These are phyloP conservation scores for Pulveroboletus sp. DNA, from an alignment of 768 basidiomycete genomes.

Conservation along the genomic window DNA sequence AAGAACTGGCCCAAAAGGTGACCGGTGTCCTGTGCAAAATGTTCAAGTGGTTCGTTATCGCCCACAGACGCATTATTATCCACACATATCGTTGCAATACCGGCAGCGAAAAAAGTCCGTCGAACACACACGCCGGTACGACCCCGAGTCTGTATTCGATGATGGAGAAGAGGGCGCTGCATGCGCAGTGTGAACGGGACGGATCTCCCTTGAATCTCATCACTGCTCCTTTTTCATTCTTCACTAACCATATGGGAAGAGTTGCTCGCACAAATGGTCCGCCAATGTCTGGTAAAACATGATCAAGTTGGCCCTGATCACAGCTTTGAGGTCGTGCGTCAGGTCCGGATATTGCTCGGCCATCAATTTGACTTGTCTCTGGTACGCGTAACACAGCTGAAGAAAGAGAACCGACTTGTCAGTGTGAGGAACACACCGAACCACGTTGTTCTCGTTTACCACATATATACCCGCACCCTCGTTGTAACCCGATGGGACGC, in stretches of 20 bases:
- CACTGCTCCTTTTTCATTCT: too few relatives aligned
- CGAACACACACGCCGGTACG: too few relatives aligned
- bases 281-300: conserved; percentile 12
- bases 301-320: conserved; percentile 21
- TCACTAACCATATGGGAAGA: conserved; percentile 17
- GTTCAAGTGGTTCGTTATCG: too few relatives aligned
- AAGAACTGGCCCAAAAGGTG: too few relatives aligned
- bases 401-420: background rate
- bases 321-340: conserved; percentile 13
- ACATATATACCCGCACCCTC: conserved; percentile 18
- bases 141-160: too few relatives aligned
- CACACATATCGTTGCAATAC: too few relatives aligned
- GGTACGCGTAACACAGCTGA: conserved; percentile 20
- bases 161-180: too few relatives aligned
- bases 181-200: too few relatives aligned
- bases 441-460: conserved; percentile 8
- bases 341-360: conserved; percentile 21
- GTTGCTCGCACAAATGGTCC: conserved; percentile 10
- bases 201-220: too few relatives aligned
- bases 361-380: conserved; percentile 18
- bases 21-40: too few relatives aligned
- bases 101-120: too few relatives aligned
- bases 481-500: conserved; percentile 16
- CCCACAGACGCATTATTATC: too few relatives aligned
- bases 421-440: conserved; percentile 9